Evolutionary conservation across 306 rosid genomes (phyloP).

Genomic region (Vigna reflexopilosa): DNA sequence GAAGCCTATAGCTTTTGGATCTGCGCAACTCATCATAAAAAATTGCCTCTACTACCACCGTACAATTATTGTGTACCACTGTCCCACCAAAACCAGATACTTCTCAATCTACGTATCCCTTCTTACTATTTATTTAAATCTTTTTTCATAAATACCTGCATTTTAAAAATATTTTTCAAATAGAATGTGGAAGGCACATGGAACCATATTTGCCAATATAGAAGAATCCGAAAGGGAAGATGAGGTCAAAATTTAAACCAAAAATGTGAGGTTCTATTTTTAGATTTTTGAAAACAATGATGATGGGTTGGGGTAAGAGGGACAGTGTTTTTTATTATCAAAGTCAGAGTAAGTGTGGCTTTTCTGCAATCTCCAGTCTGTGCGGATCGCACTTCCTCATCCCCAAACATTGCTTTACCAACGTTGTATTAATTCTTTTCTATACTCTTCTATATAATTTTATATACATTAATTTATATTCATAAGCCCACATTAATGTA

Average conservation of each 20-base stretch:
- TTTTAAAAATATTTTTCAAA: not conserved
- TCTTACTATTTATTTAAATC: too few relatives aligned
- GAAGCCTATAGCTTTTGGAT: constrained; percentile 1
- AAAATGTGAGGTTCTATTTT: not conserved
- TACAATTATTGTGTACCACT: constrained; percentile 44
- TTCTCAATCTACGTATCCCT: too few relatives aligned
- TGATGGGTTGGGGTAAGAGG: not conserved
- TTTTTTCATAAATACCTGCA: too few relatives aligned
- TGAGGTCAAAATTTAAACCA: not conserved
- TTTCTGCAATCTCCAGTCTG: constrained; percentile 15
- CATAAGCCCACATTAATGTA: too few relatives aligned
- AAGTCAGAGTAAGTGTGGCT: not conserved
- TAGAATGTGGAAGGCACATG: not conserved
- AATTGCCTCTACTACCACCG: constrained; percentile 30
- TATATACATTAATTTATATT: too few relatives aligned
- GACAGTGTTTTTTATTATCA: not conserved
- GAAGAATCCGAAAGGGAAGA: not conserved
- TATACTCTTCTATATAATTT: not conserved
- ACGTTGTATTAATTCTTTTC: not conserved
- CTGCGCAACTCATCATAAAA: constrained; percentile 26
- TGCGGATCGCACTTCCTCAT: constrained; percentile 25
- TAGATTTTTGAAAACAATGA: not conserved
- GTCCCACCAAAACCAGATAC: not conserved
- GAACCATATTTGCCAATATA: not conserved
- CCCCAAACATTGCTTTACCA: not conserved